Evolutionary conservation across 345 rosid species (phyloP).

Genomic region (Aegle marmelos): DNA sequence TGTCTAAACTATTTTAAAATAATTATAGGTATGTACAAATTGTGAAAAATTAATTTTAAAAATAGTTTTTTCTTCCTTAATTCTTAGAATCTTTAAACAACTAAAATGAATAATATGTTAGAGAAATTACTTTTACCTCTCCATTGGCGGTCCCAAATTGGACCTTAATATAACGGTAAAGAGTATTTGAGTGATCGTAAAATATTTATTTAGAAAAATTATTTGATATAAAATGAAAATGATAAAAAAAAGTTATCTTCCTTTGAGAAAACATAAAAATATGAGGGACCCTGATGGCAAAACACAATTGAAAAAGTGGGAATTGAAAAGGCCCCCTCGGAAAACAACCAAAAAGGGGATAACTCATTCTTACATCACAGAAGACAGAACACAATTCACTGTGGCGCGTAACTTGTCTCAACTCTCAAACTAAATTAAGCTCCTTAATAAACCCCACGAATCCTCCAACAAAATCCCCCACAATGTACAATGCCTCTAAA

Average conservation of each 20-base stretch:
- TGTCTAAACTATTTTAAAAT: too few species aligned
- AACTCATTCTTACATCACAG: neutral
- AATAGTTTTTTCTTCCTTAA: too few species aligned
- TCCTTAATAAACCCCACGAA: neutral
- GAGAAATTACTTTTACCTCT: neutral
- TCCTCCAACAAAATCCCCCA: neutral
- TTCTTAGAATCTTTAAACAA: too few species aligned
- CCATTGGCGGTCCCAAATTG: neutral
- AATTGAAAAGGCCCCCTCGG: neutral
- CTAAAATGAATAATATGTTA: neutral
- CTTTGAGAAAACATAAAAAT: neutral
- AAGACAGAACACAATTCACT: constrained; percentile 9
- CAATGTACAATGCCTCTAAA: neutral
- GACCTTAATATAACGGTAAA: neutral
- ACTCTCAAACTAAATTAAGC: constrained; percentile 7
- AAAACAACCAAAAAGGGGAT: neutral
- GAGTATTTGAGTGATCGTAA: too few species aligned
- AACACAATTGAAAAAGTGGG: too few species aligned
- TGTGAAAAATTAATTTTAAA: too few species aligned
- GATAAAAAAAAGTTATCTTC: neutral
- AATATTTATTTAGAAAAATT: too few species aligned
- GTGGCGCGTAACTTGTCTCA: constrained; percentile 17
- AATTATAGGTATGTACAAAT: too few species aligned
- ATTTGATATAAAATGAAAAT: neutral
- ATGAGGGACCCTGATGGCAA: neutral